Conservation (phyloP, 73 alveolate species). For the Uronychia setigera region DNA sequence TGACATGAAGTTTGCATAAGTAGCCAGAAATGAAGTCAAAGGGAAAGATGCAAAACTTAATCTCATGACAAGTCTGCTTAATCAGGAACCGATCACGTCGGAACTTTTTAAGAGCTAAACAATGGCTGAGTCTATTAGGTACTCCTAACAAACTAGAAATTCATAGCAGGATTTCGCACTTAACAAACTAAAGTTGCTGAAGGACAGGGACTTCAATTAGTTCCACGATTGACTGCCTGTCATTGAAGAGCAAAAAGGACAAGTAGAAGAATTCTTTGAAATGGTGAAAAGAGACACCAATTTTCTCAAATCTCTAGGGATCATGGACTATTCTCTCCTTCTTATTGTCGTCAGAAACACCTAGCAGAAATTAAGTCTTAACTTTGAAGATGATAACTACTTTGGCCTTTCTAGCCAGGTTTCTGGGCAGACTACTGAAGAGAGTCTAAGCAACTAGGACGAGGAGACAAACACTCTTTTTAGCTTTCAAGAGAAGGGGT, state of each 20-base stretch:
- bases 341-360: conserved; percentile 40
- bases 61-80: background rate
- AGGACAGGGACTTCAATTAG: background rate
- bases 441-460: no score
- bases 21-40: background rate
- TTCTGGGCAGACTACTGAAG: no score
- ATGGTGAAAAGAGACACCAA: conserved; percentile 39
- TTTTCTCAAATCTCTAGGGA: conserved; percentile 43
- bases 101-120: background rate
- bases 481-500: no score
- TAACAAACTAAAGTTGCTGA: background rate
- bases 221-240: background rate
- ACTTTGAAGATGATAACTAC: no score
- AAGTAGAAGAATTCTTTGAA: background rate
- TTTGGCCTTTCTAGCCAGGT: no score
- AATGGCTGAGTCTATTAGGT: background rate
- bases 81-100: background rate
- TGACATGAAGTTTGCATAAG: background rate
- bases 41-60: background rate
- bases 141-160: background rate
- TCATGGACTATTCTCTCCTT: conserved; percentile 61
- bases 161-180: background rate
- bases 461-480: no score
- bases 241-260: background rate
- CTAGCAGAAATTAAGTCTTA: no score